Conservation (phyloP, 805 yeast species). For the Metschnikowia bowlesiae region DNA sequence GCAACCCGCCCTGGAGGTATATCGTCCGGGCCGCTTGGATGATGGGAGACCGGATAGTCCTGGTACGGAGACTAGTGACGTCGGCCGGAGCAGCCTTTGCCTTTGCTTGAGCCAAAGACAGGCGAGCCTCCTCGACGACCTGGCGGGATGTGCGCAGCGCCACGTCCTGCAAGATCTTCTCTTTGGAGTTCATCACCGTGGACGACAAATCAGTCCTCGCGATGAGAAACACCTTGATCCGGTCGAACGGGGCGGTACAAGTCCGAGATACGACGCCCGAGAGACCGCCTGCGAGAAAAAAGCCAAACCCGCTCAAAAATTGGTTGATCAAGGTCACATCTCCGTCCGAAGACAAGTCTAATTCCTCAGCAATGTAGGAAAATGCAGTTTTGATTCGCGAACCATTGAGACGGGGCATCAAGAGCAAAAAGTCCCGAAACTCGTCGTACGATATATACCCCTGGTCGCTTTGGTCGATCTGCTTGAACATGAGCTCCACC, state of each 20-base stretch:
- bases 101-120: slow-evolving; percentile 25
- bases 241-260: slow-evolving; percentile 94
- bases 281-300: slow-evolving; percentile 89
- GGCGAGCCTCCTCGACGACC: slow-evolving; percentile 32
- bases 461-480: slow-evolving; percentile 50
- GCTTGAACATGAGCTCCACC: slow-evolving; percentile 52
- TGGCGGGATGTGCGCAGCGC: slow-evolving; percentile 33
- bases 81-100: slow-evolving; percentile 36
- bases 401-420: slow-evolving; percentile 78
- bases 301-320: slow-evolving; percentile 79
- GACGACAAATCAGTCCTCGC: slow-evolving; percentile 83
- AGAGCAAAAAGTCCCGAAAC: slow-evolving; percentile 75
- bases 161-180: slow-evolving; percentile 35
- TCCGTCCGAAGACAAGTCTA: slow-evolving; percentile 83
- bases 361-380: slow-evolving; percentile 70
- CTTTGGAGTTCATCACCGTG: slow-evolving; percentile 57
- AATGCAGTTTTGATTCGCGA: slow-evolving; percentile 79
- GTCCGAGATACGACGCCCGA: slow-evolving; percentile 96
- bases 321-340: slow-evolving; percentile 83
- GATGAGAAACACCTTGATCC: slow-evolving; percentile 88
- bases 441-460: slow-evolving; percentile 79
- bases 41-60: slow-evolving; percentile 64
- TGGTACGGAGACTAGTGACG: slow-evolving; percentile 20
- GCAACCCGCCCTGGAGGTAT: slow-evolving; percentile 84
- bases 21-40: slow-evolving; percentile 75